phyloP scores from a whole-genome alignment of 768 basidiomycete genomes.

The Trametes villosa region DNA sequence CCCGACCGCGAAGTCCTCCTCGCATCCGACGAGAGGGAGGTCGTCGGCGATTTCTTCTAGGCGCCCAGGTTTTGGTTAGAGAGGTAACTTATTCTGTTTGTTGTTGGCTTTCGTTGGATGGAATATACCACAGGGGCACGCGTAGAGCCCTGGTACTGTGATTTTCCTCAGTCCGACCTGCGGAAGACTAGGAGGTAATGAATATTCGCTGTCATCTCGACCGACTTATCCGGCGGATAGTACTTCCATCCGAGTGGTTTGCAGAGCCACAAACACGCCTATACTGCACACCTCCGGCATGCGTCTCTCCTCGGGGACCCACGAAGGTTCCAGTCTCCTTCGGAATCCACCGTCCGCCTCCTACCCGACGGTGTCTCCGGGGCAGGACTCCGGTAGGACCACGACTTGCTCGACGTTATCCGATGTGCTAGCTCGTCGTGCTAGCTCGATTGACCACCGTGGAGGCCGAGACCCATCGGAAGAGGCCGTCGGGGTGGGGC shows the following conservation, averaged over 20 bases:
- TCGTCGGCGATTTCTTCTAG: conserved; percentile 27
- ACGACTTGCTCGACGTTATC: neutral
- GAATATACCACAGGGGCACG: neutral
- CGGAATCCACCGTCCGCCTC: no score
- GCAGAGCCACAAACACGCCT: no score
- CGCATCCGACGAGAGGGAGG: conserved; percentile 42
- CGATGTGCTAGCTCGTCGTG: no score
- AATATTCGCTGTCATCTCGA: no score
- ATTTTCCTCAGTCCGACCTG: no score
- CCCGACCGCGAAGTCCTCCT: conserved; percentile 53
- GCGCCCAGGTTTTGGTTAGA: neutral
- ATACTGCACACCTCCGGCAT: no score
- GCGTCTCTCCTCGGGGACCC: neutral
- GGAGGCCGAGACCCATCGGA: neutral
- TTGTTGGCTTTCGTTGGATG: neutral
- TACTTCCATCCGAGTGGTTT: no score
- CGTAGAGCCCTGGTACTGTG: neutral
- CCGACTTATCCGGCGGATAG: no score
- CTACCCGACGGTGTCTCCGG: no score
- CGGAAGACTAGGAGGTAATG: no score
- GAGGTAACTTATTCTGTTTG: conserved; percentile 16
- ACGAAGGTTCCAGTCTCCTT: neutral
- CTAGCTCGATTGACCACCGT: no score
- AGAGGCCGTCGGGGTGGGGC: conserved; percentile 35
- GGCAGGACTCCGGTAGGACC: no score